phyloP scores from a whole-genome alignment of 768 basidiomycete species.

The Suillus decipiens region DNA sequence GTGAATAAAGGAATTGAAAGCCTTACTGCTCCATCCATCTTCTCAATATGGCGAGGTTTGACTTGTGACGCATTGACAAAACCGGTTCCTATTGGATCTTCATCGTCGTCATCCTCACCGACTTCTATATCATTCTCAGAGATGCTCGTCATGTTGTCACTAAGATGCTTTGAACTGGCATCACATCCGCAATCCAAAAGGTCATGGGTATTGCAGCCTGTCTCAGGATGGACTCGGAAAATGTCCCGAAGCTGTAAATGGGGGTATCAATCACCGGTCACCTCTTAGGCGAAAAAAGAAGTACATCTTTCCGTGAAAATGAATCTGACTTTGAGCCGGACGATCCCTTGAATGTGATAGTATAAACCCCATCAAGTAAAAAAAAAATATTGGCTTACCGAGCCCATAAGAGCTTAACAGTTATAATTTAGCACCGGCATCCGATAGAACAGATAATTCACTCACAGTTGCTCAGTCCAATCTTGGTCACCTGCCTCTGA shows the following conservation, averaged over 20 bases:
- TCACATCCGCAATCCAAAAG: slow-evolving; percentile 80
- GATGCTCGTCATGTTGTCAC: slow-evolving; percentile 7
- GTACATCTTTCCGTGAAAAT: slow-evolving; percentile 83
- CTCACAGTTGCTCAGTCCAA: slow-evolving; percentile 85
- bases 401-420: slow-evolving; percentile 66
- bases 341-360: slow-evolving; percentile 35
- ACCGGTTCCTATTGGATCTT: slow-evolving; percentile 38
- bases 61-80: slow-evolving; percentile 72
- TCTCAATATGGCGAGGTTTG: slow-evolving; percentile 43
- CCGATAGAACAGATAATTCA: slow-evolving; percentile 18
- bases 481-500: slow-evolving; percentile 93
- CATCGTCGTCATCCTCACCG: slow-evolving; percentile 28
- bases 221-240: slow-evolving; percentile 81
- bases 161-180: slow-evolving; percentile 15
- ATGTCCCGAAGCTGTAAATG: slow-evolving; percentile 78
- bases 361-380: background rate
- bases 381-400: slow-evolving; percentile 38
- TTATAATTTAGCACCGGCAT: background rate
- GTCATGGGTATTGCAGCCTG: slow-evolving; percentile 90
- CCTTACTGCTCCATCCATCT: slow-evolving; percentile 55
- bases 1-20: slow-evolving; percentile 11
- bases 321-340: slow-evolving; percentile 75
- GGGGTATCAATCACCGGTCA: slow-evolving; percentile 5
- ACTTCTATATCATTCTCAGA: background rate
- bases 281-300: slow-evolving; percentile 24